phyloP scores from a whole-genome alignment of 495 filamentous ascomycete species.

The Pseudevernia furfuracea region DNA sequence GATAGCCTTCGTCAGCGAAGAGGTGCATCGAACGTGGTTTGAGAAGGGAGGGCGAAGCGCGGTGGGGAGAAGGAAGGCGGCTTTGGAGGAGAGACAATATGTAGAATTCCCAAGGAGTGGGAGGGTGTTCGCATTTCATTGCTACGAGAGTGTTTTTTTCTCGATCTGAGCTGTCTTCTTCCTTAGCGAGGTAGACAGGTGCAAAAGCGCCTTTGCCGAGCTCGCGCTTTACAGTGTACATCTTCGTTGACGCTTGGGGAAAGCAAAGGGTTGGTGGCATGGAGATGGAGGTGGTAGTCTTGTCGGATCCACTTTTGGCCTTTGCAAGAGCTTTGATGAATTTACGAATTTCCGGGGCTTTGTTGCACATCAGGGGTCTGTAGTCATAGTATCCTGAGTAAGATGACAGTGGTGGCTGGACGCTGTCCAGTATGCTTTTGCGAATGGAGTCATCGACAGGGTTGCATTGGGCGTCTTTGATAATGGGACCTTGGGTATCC shows the following conservation, averaged over 20 bases:
- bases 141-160: slow-evolving; percentile 63
- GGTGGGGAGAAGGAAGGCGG: slow-evolving; percentile 58
- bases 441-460: slow-evolving; percentile 71
- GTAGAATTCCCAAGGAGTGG: slow-evolving; percentile 90
- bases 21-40: slow-evolving; percentile 81
- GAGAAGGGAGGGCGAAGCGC: slow-evolving; percentile 67
- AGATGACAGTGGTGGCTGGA: slow-evolving; percentile 60
- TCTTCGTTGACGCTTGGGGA: slow-evolving; percentile 42
- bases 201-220: slow-evolving; percentile 90
- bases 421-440: slow-evolving; percentile 60
- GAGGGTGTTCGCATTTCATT: slow-evolving; percentile 87
- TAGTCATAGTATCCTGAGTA: slow-evolving; percentile 76
- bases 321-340: slow-evolving; percentile 63
- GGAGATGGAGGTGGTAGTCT: slow-evolving; percentile 46
- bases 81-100: slow-evolving; percentile 77
- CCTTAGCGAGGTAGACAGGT: slow-evolving; percentile 87
- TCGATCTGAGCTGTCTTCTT: slow-evolving; percentile 35
- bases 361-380: slow-evolving; percentile 47
- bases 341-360: slow-evolving; percentile 66
- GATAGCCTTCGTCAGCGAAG: slow-evolving; percentile 75
- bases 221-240: slow-evolving; percentile 76
- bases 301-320: slow-evolving; percentile 53
- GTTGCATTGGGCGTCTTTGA: slow-evolving; percentile 79
- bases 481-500: slow-evolving; percentile 52
- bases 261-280: slow-evolving; percentile 62